Base-by-base conservation (phyloP, 2,329 filamentous ascomycete genomes). In the Fusarium tanahbumbuense region DNA sequence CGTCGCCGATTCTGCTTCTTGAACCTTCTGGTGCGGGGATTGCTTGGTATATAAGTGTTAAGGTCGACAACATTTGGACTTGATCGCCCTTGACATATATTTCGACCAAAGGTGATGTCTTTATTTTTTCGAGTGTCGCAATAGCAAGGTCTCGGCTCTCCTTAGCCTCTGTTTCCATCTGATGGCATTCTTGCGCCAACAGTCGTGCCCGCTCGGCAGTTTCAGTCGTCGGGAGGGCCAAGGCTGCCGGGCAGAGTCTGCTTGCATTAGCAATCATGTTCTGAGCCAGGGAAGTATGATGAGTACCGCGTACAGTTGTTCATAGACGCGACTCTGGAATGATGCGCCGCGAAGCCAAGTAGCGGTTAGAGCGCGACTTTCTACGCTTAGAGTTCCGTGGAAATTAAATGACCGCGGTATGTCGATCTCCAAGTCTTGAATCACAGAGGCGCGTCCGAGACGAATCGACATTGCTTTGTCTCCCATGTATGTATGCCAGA, bases 361-460 rank as follows among this genome's bases (percentile, higher is more conserved):
- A 8, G 87, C 81, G 23, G 81, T 81, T 37, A 89, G 83, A 9
- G 78, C 75, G 8, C 73, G 73, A 0, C 73, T 75, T 40, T 77
- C 77, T 2, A 75, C 63, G 8, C 74, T 68, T 20, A 75, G 73
- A 12, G 78, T 68, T 6, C 81, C 82, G 77, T 85, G 86, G 27
- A 82, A 81, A 48, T 82, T 76, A 22, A 81, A 79, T 9, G 75
- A 70, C 32, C 81, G 77, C 4, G 84, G 82, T 12, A 88, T 81
- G 1, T 84, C 85, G 52, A 90, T 87, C 50, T 90, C 88, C 73
- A 85, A 88, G 54, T 89, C 87, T 49, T 87, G 86, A 28, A 91
- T 85, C 8, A 83, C 80, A 0, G 87, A 83, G 0, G 87, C 83
- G 15, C 88, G 84, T 0, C 89, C 89, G 3, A 91, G 80, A 4